phyloP scores from a whole-genome alignment of 345 rosid species.

The Populus nigra region DNA sequence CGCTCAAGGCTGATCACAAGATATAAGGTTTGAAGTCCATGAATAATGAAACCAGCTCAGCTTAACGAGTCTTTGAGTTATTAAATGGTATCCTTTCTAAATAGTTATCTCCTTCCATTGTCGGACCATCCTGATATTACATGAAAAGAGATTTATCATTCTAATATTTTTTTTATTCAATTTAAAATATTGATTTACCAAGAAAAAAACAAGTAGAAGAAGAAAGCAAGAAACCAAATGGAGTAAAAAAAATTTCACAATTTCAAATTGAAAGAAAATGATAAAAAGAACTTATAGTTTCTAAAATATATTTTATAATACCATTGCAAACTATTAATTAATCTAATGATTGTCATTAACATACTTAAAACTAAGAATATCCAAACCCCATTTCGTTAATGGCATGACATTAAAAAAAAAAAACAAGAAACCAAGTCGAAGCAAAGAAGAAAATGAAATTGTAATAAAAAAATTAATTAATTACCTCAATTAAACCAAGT shows the following conservation, averaged over 20 bases:
- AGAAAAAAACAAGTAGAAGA: not conserved
- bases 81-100: too few relatives aligned
- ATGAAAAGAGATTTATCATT: too few relatives aligned
- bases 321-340: not conserved
- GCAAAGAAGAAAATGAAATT: not conserved
- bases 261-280: not conserved
- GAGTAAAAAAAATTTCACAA: too few relatives aligned
- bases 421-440: not conserved
- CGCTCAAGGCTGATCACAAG: not conserved
- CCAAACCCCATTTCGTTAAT: not conserved
- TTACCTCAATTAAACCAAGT: not conserved
- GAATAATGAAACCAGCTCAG: too few relatives aligned
- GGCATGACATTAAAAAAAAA: not conserved
- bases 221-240: too few relatives aligned
- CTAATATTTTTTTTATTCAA: too few relatives aligned
- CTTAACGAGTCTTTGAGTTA: too few relatives aligned
- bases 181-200: not conserved
- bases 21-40: not conserved
- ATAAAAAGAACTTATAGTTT: not conserved
- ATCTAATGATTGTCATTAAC: too few relatives aligned
- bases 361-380: not conserved
- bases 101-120: too few relatives aligned
- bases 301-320: not conserved
- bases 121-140: too few relatives aligned
- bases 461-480: too few relatives aligned